Conservation (phyloP, 2,329 filamentous ascomycete genomes). For the Laburnicola sp. region DNA sequence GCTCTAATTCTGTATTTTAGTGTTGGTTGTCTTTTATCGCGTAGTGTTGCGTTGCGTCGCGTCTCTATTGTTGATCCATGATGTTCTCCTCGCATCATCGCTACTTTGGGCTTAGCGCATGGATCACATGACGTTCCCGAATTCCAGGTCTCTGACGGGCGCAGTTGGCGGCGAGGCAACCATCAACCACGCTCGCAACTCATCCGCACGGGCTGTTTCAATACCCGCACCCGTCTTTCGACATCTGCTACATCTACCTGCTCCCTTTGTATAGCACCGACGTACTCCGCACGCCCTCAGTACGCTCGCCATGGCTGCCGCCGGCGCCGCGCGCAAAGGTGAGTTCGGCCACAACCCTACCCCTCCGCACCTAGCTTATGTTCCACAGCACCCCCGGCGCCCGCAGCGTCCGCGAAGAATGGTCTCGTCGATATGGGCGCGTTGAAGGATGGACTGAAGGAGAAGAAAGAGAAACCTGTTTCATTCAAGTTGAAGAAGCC, state of each 20-base stretch:
- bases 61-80: no score
- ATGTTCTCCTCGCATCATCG: no score
- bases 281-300: neutral
- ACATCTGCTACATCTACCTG: neutral
- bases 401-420: slow-evolving; percentile 25
- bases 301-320: slow-evolving; percentile 35
- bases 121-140: no score
- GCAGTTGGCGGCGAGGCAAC: no score
- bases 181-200: no score
- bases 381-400: slow-evolving; percentile 29
- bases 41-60: no score
- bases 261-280: neutral
- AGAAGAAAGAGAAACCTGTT: slow-evolving; percentile 47
- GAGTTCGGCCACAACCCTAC: slow-evolving; percentile 16
- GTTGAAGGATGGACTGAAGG: slow-evolving; percentile 40
- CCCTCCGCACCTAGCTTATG: slow-evolving; percentile 22
- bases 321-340: slow-evolving; percentile 44
- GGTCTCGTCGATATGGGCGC: slow-evolving; percentile 34
- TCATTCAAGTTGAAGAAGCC: slow-evolving; percentile 60
- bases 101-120: no score
- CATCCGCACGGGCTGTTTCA: no score
- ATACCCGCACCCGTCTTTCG: no score
- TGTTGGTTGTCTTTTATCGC: no score
- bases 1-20: no score
- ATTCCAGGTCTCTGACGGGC: no score